Evolutionary conservation across 2,329 filamentous ascomycete genomes (phyloP).

Genomic region (Thelonectria olida): DNA sequence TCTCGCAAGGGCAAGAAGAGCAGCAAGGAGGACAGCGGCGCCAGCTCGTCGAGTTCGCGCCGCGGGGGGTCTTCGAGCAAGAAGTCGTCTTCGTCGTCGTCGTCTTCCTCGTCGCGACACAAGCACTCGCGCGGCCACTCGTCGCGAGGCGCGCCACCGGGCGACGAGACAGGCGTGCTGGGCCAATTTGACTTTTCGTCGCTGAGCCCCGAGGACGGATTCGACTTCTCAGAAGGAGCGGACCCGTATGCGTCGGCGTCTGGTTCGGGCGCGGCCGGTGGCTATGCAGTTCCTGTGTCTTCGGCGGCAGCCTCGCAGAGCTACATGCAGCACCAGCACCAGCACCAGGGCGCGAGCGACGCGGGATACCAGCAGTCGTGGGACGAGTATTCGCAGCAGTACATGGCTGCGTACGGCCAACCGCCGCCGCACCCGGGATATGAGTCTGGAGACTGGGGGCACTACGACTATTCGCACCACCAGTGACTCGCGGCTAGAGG

Average conservation of each 20-base stretch:
- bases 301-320: constrained; percentile 29
- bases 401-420: constrained; percentile 30
- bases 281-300: constrained; percentile 35
- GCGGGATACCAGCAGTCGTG: constrained; percentile 31
- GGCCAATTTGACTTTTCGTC: constrained; percentile 41
- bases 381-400: constrained; percentile 33
- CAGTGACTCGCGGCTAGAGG: constrained; percentile 32
- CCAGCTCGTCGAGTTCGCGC: constrained; percentile 29
- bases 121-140: constrained; percentile 24
- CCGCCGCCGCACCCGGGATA: constrained; percentile 24
- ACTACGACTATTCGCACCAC: constrained; percentile 34
- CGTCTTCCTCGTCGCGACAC: too few relatives aligned
- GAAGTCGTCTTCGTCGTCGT: constrained; percentile 18
- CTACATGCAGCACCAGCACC: constrained; percentile 17
- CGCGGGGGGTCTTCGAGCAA: constrained; percentile 35
- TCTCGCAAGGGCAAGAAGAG: constrained; percentile 43
- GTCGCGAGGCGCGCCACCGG: constrained; percentile 24
- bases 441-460: constrained; percentile 25
- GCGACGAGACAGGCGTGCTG: constrained; percentile 36
- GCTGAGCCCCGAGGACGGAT: constrained; percentile 44
- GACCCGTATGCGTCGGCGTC: constrained; percentile 20
- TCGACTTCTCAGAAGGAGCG: constrained; percentile 37
- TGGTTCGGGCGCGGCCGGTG: constrained; percentile 11
- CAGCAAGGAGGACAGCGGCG: constrained; percentile 28
- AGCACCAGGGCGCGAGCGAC: constrained; percentile 17